Conservation (phyloP, 2,329 filamentous ascomycete species). For the Beauveria scarabaeidicola region DNA sequence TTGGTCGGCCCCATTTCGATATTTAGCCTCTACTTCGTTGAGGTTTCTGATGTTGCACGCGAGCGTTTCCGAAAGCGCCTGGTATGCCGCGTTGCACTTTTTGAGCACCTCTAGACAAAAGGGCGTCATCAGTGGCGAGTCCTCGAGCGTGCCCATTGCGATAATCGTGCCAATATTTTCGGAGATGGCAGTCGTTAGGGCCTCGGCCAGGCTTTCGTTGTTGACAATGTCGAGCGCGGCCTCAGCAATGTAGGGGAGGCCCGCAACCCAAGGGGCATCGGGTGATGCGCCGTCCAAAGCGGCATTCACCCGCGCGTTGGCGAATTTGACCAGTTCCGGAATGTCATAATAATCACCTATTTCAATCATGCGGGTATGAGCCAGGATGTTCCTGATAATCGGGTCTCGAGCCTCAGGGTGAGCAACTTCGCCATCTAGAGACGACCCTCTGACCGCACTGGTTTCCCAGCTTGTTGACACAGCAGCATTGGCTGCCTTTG, state of each 20-base stretch:
- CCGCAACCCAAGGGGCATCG: not conserved
- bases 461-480: no score
- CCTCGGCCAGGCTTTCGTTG: not conserved
- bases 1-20: not conserved
- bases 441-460: no score
- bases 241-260: not conserved
- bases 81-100: not conserved
- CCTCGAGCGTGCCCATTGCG: not conserved
- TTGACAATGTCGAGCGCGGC: not conserved
- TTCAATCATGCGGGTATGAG: not conserved
- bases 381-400: not conserved
- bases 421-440: not conserved
- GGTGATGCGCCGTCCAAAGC: not conserved
- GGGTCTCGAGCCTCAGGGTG: not conserved
- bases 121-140: not conserved
- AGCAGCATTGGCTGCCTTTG: not conserved
- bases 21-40: not conserved
- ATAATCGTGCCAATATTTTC: not conserved
- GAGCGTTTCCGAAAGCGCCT: not conserved
- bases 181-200: not conserved
- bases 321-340: not conserved
- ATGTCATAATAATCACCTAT: slow-evolving; percentile 1
- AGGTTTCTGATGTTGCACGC: not conserved
- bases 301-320: not conserved
- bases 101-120: not conserved